Conservation (phyloP, 371 early-diverging fungal genomes). For the Gilbertella persicaria region DNA sequence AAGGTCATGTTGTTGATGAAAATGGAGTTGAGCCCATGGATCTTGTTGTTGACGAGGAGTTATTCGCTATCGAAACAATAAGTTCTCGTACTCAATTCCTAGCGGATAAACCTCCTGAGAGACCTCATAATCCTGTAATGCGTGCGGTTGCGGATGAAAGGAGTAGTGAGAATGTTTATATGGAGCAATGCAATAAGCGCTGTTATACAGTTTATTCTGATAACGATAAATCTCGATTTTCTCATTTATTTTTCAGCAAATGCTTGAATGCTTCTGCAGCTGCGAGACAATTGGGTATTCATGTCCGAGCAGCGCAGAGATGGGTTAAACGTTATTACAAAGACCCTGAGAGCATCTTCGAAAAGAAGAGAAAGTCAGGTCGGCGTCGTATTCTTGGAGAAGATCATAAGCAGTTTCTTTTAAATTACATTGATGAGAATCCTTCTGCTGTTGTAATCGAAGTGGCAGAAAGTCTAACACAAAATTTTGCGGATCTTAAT, state of each 20-base stretch:
- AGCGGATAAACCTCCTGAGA: conserved; percentile 9
- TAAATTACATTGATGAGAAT: conserved; percentile 20
- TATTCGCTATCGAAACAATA: too few relatives aligned
- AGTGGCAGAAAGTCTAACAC: conserved; percentile 15
- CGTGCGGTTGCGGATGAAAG: conserved; percentile 1
- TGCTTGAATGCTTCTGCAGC: too few relatives aligned
- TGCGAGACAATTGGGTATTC: too few relatives aligned
- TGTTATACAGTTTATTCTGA: conserved; percentile 20
- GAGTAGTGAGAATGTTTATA: conserved; percentile 2
- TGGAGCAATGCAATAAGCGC: conserved; percentile 19
- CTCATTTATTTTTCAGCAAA: conserved; percentile 20
- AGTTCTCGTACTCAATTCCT: too few relatives aligned
- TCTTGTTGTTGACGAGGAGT: too few relatives aligned
- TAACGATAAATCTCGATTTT: conserved; percentile 22
- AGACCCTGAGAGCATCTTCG: conserved; percentile 17
- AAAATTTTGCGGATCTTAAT: conserved; percentile 19
- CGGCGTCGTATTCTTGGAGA: too few relatives aligned
- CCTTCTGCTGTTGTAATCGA: conserved; percentile 19
- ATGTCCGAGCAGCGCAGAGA: too few relatives aligned
- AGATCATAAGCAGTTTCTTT: too few relatives aligned
- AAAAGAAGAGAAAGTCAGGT: conserved; percentile 12
- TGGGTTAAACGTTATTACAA: conserved; percentile 18
- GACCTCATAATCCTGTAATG: conserved; percentile 1
- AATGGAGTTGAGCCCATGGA: too few relatives aligned
- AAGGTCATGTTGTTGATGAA: too few relatives aligned